These are phyloP conservation scores for Neobulgaria alba DNA, from an alignment of 2,329 filamentous ascomycete species.

Conservation along the genomic window DNA sequence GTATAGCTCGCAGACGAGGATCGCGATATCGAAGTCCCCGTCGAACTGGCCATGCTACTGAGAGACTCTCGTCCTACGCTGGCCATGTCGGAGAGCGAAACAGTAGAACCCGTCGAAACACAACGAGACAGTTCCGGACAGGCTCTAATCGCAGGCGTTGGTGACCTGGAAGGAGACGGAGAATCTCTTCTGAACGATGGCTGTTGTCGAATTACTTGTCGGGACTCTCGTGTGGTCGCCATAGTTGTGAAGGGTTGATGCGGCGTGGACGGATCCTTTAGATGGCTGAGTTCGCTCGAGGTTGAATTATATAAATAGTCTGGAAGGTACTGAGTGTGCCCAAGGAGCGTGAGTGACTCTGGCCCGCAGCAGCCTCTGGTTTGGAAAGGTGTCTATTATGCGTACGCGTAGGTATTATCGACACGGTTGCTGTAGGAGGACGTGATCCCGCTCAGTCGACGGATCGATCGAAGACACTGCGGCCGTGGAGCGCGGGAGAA, in stretches of 20 bases:
- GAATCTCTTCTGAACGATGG: constrained; percentile 34
- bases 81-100: constrained; percentile 38
- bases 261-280: constrained; percentile 11
- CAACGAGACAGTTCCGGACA: constrained; percentile 43
- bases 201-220: constrained; percentile 18
- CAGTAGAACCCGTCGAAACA: constrained; percentile 45
- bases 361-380: constrained; percentile 12
- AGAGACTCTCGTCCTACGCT: constrained; percentile 44
- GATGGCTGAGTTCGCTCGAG: constrained; percentile 3
- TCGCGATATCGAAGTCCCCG: constrained; percentile 43
- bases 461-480: constrained; percentile 11
- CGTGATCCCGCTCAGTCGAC: constrained; percentile 15
- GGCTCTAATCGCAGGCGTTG: constrained; percentile 53
- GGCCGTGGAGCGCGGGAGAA: constrained; percentile 2
- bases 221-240: constrained; percentile 30
- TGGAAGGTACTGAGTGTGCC: background rate
- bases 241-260: constrained; percentile 28
- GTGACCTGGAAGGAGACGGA: constrained; percentile 55
- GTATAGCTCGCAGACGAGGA: constrained; percentile 51
- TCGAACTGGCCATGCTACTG: constrained; percentile 38
- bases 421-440: constrained; percentile 18
- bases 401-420: no score
- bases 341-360: constrained; percentile 9
- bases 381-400: background rate
- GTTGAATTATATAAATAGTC: constrained; percentile 1